A percentile compares a stretch with the other conserved stretches of the same genome.
These are phyloP conservation scores for Ophiostoma pallidulum DNA, from an alignment of 2,329 filamentous ascomycete genomes.

Conservation along the genomic window DNA sequence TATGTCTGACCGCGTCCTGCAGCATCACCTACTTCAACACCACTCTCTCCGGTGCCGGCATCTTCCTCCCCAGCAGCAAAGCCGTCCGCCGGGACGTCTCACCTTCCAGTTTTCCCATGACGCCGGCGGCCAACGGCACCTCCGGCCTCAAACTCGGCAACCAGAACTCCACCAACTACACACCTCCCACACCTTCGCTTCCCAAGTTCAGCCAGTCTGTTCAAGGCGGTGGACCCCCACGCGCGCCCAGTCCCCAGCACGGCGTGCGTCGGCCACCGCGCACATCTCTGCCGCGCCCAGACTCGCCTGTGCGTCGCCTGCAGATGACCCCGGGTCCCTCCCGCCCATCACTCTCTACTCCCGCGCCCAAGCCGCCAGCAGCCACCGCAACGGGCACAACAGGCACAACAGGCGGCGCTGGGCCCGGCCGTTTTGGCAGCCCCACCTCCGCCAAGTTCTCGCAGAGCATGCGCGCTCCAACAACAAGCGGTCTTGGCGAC, in stretches of 20 bases:
- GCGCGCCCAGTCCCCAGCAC: constrained; percentile 56
- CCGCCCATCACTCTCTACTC: constrained; percentile 48
- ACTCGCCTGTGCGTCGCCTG: constrained; percentile 68
- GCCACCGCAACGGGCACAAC: too few species aligned
- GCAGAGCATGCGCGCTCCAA: constrained; percentile 44
- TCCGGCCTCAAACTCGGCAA: constrained; percentile 42
- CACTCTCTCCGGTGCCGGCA: constrained; percentile 68
- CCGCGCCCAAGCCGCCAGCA: constrained; percentile 33
- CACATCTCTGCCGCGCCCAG: constrained; percentile 74
- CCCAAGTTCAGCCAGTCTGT: constrained; percentile 85
- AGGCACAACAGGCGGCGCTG: background rate
- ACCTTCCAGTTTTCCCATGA: constrained; percentile 47
- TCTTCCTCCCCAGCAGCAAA: constrained; percentile 83
- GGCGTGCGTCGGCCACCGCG: constrained; percentile 55
- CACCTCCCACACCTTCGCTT: constrained; percentile 55
- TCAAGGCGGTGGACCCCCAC: constrained; percentile 48
- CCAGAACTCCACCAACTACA: constrained; percentile 51
- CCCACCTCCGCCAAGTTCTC: constrained; percentile 54
- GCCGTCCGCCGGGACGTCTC: constrained; percentile 58
- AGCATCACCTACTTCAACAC: constrained; percentile 75
- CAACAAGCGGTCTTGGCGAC: constrained; percentile 45
- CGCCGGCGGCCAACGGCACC: constrained; percentile 58
- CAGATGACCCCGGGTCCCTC: constrained; percentile 53
- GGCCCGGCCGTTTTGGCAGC: constrained; percentile 51
- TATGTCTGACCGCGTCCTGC: too few species aligned